Evolutionary conservation across 805 yeast species (phyloP).

Genomic region (Ogataea paraovalis): DNA sequence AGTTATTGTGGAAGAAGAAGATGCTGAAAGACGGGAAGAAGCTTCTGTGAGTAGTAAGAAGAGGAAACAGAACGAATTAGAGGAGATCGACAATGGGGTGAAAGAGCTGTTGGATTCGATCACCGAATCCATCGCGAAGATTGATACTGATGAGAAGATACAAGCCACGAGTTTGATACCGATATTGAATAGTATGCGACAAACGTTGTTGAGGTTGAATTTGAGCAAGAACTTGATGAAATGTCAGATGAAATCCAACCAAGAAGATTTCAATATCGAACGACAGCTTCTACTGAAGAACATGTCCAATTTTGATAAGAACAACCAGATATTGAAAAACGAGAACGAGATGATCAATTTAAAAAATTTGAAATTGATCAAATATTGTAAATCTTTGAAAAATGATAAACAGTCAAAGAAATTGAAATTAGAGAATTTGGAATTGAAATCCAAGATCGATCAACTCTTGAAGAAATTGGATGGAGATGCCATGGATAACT

Average conservation of each 20-base stretch:
- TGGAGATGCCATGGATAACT: not conserved
- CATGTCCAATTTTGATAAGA: constrained; percentile 26
- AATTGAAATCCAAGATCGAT: constrained; percentile 21
- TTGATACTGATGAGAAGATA: constrained; percentile 1
- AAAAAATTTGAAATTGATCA: constrained; percentile 31
- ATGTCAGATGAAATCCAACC: constrained; percentile 23
- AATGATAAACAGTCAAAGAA: constrained; percentile 24
- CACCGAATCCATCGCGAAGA: constrained; percentile 3
- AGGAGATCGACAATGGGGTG: constrained; percentile 19
- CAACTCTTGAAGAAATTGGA: not conserved
- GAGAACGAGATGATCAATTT: constrained; percentile 29
- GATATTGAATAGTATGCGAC: constrained; percentile 13
- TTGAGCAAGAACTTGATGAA: constrained; percentile 30
- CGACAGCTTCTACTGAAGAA: constrained; percentile 26
- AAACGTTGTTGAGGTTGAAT: constrained; percentile 28
- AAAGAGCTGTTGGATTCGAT: constrained; percentile 7
- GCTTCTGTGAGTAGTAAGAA: too few relatives aligned
- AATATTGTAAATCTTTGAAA: constrained; percentile 28
- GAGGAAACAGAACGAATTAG: constrained; percentile 12
- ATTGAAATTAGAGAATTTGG: constrained; percentile 25
- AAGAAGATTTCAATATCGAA: constrained; percentile 30
- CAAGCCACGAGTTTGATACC: constrained; percentile 1
- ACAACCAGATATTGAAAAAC: constrained; percentile 21
- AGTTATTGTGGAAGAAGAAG: too few relatives aligned
- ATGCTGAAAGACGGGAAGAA: too few relatives aligned